These are phyloP conservation scores for Pseudozyma sp. DNA, from an alignment of 1,284 basidiomycete genomes.

Conservation along the genomic window DNA sequence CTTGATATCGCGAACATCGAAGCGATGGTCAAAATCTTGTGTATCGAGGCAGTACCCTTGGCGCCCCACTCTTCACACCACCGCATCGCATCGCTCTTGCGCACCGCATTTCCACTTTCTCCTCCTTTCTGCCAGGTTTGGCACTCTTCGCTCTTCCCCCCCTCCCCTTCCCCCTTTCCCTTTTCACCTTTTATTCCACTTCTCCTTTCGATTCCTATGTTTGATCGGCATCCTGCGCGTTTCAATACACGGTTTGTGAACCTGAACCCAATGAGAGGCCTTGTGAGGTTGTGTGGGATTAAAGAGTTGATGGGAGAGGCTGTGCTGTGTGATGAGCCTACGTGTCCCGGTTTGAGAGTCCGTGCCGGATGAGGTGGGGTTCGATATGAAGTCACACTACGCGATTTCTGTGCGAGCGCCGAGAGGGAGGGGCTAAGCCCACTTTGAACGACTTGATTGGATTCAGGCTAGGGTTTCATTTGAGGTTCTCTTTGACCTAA, in stretches of 20 bases:
- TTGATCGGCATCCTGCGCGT: background rate
- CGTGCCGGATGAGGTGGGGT: background rate
- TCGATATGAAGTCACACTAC: background rate
- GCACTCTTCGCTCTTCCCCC: background rate
- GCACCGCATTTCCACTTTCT: background rate
- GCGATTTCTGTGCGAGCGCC: too few species aligned
- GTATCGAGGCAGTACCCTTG: too few species aligned
- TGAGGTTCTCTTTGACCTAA: too few species aligned
- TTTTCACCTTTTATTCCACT: background rate
- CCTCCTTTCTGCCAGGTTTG: background rate
- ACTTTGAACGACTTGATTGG: too few species aligned
- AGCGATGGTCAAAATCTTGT: too few species aligned
- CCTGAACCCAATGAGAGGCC: background rate
- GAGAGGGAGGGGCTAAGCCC: background rate
- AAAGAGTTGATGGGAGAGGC: background rate
- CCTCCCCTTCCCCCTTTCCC: background rate
- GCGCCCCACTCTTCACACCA: background rate
- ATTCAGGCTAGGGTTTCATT: too few species aligned
- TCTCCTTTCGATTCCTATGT: background rate
- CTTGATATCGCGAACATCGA: too few species aligned
- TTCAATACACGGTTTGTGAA: background rate
- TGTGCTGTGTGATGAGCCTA: background rate
- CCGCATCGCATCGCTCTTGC: background rate
- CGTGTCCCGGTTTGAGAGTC: too few species aligned
- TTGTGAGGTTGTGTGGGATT: background rate